These are phyloP conservation scores for Trypanosoma rangeli DNA, from an alignment of 208 protist species.

Conservation along the genomic window DNA sequence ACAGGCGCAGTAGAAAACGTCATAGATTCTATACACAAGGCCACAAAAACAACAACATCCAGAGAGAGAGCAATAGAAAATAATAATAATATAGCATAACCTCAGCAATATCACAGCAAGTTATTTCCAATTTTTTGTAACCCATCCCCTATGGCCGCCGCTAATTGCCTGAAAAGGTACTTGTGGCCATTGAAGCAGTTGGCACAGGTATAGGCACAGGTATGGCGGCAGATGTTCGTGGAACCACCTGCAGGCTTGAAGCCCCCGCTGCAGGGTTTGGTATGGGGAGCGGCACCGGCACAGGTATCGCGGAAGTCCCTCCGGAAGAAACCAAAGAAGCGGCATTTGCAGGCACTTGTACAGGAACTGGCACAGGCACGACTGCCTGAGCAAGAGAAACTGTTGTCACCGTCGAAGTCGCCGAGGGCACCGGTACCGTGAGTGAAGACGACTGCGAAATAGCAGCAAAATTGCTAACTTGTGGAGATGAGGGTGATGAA, in stretches of 20 bases:
- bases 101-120: not conserved
- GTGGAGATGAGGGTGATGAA: not conserved
- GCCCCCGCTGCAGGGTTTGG: not conserved
- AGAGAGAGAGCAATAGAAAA: slow-evolving; percentile 19
- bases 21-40: not conserved
- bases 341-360: slow-evolving; percentile 11
- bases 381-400: not conserved
- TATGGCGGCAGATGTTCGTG: slow-evolving; percentile 14
- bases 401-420: slow-evolving; percentile 10
- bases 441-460: not conserved
- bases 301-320: not conserved
- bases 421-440: not conserved
- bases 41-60: slow-evolving; percentile 19
- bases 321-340: not conserved
- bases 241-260: not conserved
- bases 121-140: not conserved
- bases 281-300: slow-evolving; percentile 1
- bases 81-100: not conserved
- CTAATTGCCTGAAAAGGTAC: not conserved
- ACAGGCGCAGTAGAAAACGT: not conserved
- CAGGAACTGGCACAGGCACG: slow-evolving; percentile 32
- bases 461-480: too few species aligned
- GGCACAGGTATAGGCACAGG: slow-evolving; percentile 15
- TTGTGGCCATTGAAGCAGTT: not conserved
- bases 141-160: not conserved